Conservation (phyloP, 257 asterid genomes). For the Fraxinus cuspidata region DNA sequence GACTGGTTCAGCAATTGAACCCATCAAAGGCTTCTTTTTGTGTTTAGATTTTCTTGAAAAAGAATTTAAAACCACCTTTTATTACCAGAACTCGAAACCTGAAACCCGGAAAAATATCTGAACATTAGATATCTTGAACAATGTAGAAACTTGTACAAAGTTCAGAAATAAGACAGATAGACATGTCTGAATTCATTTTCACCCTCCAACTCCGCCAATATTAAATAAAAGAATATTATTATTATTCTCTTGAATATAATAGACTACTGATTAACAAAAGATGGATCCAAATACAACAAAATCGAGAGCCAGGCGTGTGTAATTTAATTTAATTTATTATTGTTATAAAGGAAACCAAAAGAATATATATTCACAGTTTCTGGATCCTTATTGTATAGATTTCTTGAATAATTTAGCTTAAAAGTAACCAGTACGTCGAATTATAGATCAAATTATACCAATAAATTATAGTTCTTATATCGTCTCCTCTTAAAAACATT, state of each 20-base stretch:
- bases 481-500: neutral
- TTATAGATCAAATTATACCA: neutral
- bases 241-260: too few species aligned
- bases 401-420: too few species aligned
- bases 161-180: neutral
- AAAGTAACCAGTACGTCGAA: neutral
- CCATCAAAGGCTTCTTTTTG: slow-evolving; percentile 40
- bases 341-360: neutral
- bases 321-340: neutral
- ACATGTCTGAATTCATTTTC: neutral
- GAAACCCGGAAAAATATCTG: slow-evolving; percentile 23
- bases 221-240: neutral
- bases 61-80: neutral
- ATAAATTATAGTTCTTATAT: neutral
- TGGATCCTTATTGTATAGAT: neutral
- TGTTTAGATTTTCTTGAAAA: neutral
- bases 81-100: slow-evolving; percentile 35
- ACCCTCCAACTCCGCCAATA: neutral
- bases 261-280: neutral
- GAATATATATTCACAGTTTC: neutral
- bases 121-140: slow-evolving; percentile 9
- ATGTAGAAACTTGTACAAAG: neutral
- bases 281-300: neutral
- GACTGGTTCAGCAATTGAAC: slow-evolving; percentile 44
- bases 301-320: neutral